Evolutionary conservation across 345 rosid species (phyloP).

Genomic region (Hevea brasiliensis): DNA sequence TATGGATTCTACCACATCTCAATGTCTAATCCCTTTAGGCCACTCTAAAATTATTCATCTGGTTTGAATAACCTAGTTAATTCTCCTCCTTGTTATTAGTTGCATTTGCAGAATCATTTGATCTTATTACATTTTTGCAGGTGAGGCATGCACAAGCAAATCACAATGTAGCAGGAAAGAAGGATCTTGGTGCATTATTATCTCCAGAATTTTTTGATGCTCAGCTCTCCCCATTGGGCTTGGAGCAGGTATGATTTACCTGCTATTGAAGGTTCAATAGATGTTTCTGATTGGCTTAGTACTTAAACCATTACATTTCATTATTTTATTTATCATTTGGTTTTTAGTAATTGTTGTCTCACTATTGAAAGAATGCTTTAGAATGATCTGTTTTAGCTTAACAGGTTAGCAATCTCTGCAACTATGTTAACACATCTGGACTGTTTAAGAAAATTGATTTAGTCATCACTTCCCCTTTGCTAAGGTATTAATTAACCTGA

Average conservation of each 20-base stretch:
- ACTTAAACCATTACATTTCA: no score
- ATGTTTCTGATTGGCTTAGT: no score
- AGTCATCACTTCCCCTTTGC: conserved; percentile 57
- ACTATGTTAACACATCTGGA: conserved; percentile 39
- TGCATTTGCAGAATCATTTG: background rate
- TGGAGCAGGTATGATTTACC: conserved; percentile 44
- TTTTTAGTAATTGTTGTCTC: no score
- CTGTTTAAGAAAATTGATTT: conserved; percentile 40
- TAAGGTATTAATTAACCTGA: conserved; percentile 35
- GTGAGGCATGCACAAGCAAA: conserved; percentile 72
- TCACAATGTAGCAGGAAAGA: conserved; percentile 60
- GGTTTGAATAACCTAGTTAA: conserved; percentile 12
- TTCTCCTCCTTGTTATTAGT: background rate
- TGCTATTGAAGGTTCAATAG: no score
- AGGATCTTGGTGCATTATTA: conserved; percentile 37
- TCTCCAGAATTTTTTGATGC: conserved; percentile 64
- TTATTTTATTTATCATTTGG: no score
- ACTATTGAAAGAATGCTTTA: background rate
- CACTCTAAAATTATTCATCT: conserved; percentile 55
- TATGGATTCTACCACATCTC: conserved; percentile 32
- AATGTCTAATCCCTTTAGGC: conserved; percentile 44
- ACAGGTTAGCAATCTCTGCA: conserved; percentile 43
- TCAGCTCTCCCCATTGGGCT: conserved; percentile 53
- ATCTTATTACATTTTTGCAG: conserved; percentile 22
- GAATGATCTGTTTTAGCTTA: background rate